phyloP scores from a whole-genome alignment of 306 rosid species.

The Amphicarpaea edgeworthii region DNA sequence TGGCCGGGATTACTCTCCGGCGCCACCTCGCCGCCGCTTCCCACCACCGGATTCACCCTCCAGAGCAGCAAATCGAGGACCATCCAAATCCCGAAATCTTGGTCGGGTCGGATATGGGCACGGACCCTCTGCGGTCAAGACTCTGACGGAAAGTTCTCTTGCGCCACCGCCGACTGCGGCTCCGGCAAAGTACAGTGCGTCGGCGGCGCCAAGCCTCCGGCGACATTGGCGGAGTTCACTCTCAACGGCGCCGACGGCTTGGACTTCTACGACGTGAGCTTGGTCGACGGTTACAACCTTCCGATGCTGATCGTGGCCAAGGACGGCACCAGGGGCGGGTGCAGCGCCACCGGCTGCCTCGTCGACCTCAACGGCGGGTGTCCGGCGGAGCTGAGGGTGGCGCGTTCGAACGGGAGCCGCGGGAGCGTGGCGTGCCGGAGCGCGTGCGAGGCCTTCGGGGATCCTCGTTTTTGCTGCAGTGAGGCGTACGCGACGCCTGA shows the following conservation, averaged over 20 bases:
- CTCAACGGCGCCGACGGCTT: constrained; percentile 82
- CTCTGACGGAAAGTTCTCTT: constrained; percentile 68
- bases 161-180: constrained; percentile 89
- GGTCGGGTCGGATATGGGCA: constrained; percentile 98
- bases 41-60: constrained; percentile 84
- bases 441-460: constrained; percentile 96
- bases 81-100: constrained; percentile 62
- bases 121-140: constrained; percentile 72
- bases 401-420: constrained; percentile 51
- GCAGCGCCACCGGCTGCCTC: constrained; percentile 86
- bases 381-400: constrained; percentile 63
- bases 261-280: constrained; percentile 94
- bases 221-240: constrained; percentile 91
- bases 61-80: constrained; percentile 63
- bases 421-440: constrained; percentile 80
- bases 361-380: constrained; percentile 84
- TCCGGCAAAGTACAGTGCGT: constrained; percentile 73
- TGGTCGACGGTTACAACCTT: constrained; percentile 93
- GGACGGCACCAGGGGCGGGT: constrained; percentile 79
- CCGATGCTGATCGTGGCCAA: constrained; percentile 81
- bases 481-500: constrained; percentile 85
- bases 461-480: constrained; percentile 84
- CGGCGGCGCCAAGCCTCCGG: constrained; percentile 94
- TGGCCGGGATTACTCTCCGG: constrained; percentile 97
- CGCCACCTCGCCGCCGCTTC: constrained; percentile 70